These are phyloP conservation scores for Laburnicola sp. DNA, from an alignment of 2,329 filamentous ascomycete species.

Conservation along the genomic window DNA sequence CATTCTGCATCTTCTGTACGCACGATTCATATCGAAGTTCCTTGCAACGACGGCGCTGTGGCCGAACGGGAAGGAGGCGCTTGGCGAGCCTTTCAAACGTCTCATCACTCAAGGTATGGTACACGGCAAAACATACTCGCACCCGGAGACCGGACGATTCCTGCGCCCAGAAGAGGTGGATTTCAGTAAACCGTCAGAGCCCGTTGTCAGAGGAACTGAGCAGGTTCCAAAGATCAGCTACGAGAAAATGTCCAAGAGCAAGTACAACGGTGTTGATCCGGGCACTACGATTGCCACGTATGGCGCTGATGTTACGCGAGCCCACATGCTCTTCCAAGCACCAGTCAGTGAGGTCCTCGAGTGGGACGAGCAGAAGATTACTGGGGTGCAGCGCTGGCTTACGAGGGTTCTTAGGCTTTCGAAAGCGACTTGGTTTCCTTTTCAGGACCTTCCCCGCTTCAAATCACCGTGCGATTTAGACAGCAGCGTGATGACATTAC, in stretches of 20 bases:
- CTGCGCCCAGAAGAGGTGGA: slow-evolving; percentile 76
- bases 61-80: slow-evolving; percentile 40
- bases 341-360: slow-evolving; percentile 81
- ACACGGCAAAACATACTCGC: slow-evolving; percentile 78
- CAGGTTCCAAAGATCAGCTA: slow-evolving; percentile 65
- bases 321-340: slow-evolving; percentile 87
- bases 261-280: slow-evolving; percentile 88
- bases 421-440: slow-evolving; percentile 22
- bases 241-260: slow-evolving; percentile 96
- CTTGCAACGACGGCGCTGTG: slow-evolving; percentile 61
- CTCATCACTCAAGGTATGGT: slow-evolving; percentile 92
- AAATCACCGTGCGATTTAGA: slow-evolving; percentile 28
- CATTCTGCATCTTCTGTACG: slow-evolving; percentile 85
- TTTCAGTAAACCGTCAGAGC: slow-evolving; percentile 57
- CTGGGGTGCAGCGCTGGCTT: slow-evolving; percentile 81
- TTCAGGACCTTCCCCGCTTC: slow-evolving; percentile 29
- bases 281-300: slow-evolving; percentile 70
- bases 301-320: slow-evolving; percentile 80
- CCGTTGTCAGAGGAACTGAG: slow-evolving; percentile 65
- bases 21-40: slow-evolving; percentile 89
- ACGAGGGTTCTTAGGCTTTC: slow-evolving; percentile 64
- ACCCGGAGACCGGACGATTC: slow-evolving; percentile 75
- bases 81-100: slow-evolving; percentile 76
- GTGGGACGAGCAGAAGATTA: slow-evolving; percentile 84
- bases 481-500: slow-evolving; percentile 23